Evolutionary conservation across 2,329 filamentous ascomycete species (phyloP).

Genomic region (Ophiognomonia clavigignenti-juglandacearum): DNA sequence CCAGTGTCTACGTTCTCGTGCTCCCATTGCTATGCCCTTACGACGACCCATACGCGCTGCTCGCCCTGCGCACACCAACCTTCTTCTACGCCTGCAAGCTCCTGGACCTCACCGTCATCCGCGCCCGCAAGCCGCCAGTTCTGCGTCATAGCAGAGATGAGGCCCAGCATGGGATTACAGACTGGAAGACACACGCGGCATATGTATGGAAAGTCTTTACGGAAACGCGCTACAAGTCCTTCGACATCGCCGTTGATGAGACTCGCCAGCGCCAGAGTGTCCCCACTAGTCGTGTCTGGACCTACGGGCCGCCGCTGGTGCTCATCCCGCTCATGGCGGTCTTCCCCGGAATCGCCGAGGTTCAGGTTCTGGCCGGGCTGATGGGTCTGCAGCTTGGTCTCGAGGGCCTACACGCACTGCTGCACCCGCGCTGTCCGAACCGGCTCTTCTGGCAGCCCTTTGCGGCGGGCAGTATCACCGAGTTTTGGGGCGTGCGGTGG

Average conservation of each 20-base stretch:
- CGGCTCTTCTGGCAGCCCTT: conserved; percentile 3
- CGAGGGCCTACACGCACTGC: not conserved
- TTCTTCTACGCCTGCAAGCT: conserved; percentile 9
- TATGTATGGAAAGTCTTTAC: conserved; percentile 2
- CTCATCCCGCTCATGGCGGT: not conserved
- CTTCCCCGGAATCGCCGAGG: not conserved
- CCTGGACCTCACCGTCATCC: conserved; percentile 2
- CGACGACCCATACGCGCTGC: not conserved
- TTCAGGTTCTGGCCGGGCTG: conserved; percentile 1
- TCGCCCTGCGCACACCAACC: conserved; percentile 2
- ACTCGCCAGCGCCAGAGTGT: not conserved
- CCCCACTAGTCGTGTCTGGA: not conserved
- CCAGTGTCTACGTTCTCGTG: not conserved
- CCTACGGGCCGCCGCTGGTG: not conserved
- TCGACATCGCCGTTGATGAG: conserved; percentile 7
- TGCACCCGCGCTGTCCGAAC: conserved; percentile 2
- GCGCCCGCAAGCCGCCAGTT: not conserved
- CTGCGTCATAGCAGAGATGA: not conserved
- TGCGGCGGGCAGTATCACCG: not conserved
- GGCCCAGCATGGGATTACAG: not conserved
- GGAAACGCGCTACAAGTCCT: conserved; percentile 7
- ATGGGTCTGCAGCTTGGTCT: not conserved
- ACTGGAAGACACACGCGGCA: not conserved
- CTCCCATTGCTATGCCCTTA: not conserved
- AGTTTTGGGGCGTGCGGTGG: conserved; percentile 7